phyloP scores from a whole-genome alignment of 1,284 basidiomycete species.

The Termitomyces sp. region DNA sequence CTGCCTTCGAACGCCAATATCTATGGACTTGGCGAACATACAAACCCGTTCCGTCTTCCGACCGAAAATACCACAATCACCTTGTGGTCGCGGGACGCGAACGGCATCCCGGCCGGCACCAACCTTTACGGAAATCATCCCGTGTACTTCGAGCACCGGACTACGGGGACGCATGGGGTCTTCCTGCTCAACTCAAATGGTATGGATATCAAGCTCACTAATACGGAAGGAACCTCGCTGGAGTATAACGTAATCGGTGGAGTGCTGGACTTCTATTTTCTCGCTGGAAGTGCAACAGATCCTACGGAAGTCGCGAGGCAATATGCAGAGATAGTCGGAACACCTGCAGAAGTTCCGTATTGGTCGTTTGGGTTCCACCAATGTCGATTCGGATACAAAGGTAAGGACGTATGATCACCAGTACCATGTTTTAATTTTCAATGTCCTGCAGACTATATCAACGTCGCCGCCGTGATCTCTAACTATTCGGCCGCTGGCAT shows the following conservation, averaged over 20 bases:
- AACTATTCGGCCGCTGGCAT: slow-evolving; percentile 58
- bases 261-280: slow-evolving; percentile 70
- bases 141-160: slow-evolving; percentile 63
- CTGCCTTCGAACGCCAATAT: slow-evolving; percentile 60
- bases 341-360: slow-evolving; percentile 64
- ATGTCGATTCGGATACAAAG: slow-evolving; percentile 63
- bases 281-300: slow-evolving; percentile 59
- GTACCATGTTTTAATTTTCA: slow-evolving; percentile 12
- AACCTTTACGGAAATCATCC: slow-evolving; percentile 71
- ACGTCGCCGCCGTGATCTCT: slow-evolving; percentile 55
- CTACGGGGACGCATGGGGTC: slow-evolving; percentile 62
- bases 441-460: slow-evolving; percentile 43
- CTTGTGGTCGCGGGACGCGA: slow-evolving; percentile 64
- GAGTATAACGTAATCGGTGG: slow-evolving; percentile 74
- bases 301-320: slow-evolving; percentile 59
- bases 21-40: slow-evolving; percentile 76
- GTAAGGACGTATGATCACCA: slow-evolving; percentile 23
- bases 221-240: slow-evolving; percentile 38
- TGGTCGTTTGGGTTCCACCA: slow-evolving; percentile 71
- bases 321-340: slow-evolving; percentile 59
- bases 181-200: slow-evolving; percentile 67
- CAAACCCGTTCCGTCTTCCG: slow-evolving; percentile 60
- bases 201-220: slow-evolving; percentile 67
- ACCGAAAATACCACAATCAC: slow-evolving; percentile 60
- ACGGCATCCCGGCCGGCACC: slow-evolving; percentile 44